Conservation (phyloP, 495 filamentous ascomycete species). For the Talaromyces stipitatus region DNA sequence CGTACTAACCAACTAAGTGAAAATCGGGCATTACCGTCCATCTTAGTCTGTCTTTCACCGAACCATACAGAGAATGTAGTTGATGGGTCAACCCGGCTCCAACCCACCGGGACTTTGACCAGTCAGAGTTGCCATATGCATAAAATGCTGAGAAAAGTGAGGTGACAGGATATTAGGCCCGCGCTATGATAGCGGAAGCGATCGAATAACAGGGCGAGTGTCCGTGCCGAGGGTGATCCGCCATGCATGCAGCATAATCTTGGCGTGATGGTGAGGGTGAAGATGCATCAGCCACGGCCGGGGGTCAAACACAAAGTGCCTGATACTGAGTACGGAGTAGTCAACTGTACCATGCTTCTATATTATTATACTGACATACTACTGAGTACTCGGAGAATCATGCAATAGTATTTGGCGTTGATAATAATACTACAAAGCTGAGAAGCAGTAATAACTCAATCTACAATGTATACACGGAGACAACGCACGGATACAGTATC, state of each 20-base stretch:
- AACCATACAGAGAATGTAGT: too few relatives aligned
- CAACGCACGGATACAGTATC: too few relatives aligned
- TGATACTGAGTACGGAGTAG: background rate
- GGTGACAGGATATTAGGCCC: background rate
- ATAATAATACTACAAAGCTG: too few relatives aligned
- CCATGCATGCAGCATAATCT: background rate
- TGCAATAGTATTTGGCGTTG: too few relatives aligned
- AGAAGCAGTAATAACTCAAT: too few relatives aligned
- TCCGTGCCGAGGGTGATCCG: conserved; percentile 1
- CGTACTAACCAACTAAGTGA: background rate
- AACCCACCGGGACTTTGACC: background rate
- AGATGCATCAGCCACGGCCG: background rate
- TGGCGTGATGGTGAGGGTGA: background rate
- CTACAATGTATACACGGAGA: too few relatives aligned
- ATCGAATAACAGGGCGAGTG: background rate
- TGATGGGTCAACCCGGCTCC: too few relatives aligned
- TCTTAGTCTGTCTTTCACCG: too few relatives aligned
- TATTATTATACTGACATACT: too few relatives aligned
- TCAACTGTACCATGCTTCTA: too few relatives aligned
- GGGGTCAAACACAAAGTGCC: background rate
- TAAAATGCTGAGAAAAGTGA: background rate
- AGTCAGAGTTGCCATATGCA: background rate
- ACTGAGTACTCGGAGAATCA: too few relatives aligned
- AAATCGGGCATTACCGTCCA: background rate
- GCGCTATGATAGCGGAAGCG: background rate